These are phyloP conservation scores for Pisolithus tinctorius DNA, from an alignment of 768 basidiomycete species.

Conservation along the genomic window DNA sequence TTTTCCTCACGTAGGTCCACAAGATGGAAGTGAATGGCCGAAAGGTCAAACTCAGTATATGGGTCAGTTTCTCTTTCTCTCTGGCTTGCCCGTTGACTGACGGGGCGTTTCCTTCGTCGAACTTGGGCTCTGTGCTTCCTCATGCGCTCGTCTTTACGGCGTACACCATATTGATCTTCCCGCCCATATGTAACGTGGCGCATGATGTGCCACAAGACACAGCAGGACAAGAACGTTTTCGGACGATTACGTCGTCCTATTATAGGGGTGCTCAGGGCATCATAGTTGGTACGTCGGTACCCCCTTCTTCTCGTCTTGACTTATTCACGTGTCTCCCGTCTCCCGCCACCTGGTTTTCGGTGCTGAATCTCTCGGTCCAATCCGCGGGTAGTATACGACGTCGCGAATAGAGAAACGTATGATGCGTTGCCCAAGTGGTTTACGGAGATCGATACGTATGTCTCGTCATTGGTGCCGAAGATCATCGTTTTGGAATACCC, in stretches of 20 bases:
- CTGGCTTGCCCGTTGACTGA: too few relatives aligned
- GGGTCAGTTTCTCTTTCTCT: constrained; percentile 51
- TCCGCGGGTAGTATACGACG: constrained; percentile 75
- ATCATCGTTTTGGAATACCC: constrained; percentile 58
- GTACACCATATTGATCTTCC: not conserved
- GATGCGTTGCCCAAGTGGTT: constrained; percentile 93
- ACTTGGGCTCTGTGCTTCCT: not conserved
- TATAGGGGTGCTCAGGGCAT: constrained; percentile 87
- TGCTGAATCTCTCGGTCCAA: too few relatives aligned
- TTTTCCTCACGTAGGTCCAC: constrained; percentile 49
- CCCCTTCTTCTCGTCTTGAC: too few relatives aligned
- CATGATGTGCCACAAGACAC: constrained; percentile 58
- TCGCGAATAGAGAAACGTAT: constrained; percentile 86
- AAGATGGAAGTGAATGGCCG: constrained; percentile 81
- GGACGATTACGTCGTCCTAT: constrained; percentile 92
- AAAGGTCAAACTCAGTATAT: constrained; percentile 94
- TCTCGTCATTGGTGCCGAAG: constrained; percentile 79
- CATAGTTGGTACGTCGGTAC: constrained; percentile 49
- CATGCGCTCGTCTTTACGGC: not conserved
- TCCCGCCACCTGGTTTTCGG: too few relatives aligned
- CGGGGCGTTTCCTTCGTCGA: not conserved
- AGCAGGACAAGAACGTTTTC: constrained; percentile 94
- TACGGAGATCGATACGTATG: constrained; percentile 90
- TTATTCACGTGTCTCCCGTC: not conserved
- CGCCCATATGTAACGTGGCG: not conserved